Percentiles rank a stretch among this genome's conserved stretches.
These are phyloP conservation scores for Dillenia suffruticosa DNA, from an alignment of 164 flowering plant genomes.

Conservation along the genomic window DNA sequence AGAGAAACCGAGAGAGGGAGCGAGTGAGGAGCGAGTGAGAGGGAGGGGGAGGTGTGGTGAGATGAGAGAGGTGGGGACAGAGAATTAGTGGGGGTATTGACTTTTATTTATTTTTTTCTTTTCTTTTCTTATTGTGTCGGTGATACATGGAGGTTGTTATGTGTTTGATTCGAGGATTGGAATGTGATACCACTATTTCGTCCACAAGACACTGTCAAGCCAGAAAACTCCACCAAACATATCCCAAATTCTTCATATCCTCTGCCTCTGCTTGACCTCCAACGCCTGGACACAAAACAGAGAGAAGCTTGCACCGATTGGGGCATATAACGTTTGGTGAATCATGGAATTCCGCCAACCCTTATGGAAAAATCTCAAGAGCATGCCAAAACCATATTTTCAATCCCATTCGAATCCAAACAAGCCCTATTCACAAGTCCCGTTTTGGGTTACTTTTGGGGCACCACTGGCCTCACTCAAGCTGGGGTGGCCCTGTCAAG, in stretches of 20 bases:
- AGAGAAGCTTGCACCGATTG: slow-evolving; percentile 45
- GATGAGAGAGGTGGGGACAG: too few relatives aligned
- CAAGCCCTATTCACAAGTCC: slow-evolving; percentile 12
- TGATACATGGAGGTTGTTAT: too few relatives aligned
- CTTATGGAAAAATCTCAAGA: slow-evolving; percentile 33
- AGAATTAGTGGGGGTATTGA: too few relatives aligned
- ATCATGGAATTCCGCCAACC: slow-evolving; percentile 56
- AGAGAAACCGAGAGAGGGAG: too few relatives aligned
- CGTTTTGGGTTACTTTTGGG: slow-evolving; percentile 59
- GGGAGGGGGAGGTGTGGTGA: too few relatives aligned
- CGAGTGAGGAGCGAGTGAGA: too few relatives aligned
- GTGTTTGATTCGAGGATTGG: too few relatives aligned
- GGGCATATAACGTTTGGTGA: slow-evolving; percentile 64
- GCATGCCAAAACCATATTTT: slow-evolving; percentile 30
- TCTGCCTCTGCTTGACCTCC: slow-evolving; percentile 48
- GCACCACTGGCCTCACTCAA: slow-evolving; percentile 48
- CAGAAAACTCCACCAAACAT: slow-evolving; percentile 1
- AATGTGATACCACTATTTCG: too few relatives aligned
- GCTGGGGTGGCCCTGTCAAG: slow-evolving; percentile 25
- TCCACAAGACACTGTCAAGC: too few relatives aligned
- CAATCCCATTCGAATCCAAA: slow-evolving; percentile 51
- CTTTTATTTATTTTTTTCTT: too few relatives aligned
- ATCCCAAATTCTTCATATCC: slow-evolving; percentile 6
- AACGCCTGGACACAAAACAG: slow-evolving; percentile 19
- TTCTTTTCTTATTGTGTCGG: too few relatives aligned